Percentiles rank a stretch among this genome's conserved stretches.
These are phyloP conservation scores for Cystobasidiaceae sp. DNA, from an alignment of 1,284 basidiomycete genomes.

Conservation along the genomic window DNA sequence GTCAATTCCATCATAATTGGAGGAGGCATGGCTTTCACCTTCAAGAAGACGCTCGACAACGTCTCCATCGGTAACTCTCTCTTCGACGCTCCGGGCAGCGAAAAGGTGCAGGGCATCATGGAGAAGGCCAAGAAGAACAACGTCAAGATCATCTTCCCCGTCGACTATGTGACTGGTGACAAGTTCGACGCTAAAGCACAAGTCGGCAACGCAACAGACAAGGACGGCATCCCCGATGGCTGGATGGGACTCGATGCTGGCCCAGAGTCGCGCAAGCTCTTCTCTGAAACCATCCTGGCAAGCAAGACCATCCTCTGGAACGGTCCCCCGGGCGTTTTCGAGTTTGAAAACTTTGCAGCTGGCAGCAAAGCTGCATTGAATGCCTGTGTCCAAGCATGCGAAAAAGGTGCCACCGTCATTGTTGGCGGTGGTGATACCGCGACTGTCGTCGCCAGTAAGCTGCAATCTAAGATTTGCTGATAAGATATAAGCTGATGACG, in stretches of 20 bases:
- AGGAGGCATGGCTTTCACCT: conserved; percentile 99
- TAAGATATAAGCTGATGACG: neutral
- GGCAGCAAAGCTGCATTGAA: conserved; percentile 83
- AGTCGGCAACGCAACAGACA: conserved; percentile 69
- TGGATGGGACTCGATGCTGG: conserved; percentile 89
- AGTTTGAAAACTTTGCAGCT: conserved; percentile 83
- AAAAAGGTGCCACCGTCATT: conserved; percentile 84
- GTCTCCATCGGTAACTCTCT: conserved; percentile 88
- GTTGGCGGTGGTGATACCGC: conserved; percentile 86
- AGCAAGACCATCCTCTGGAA: conserved; percentile 99
- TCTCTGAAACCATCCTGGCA: conserved; percentile 71
- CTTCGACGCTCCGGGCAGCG: conserved; percentile 82
- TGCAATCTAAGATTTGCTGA: neutral
- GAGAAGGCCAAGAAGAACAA: conserved; percentile 91
- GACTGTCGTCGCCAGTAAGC: conserved; percentile 64
- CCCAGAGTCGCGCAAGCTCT: conserved; percentile 72
- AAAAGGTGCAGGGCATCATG: conserved; percentile 77
- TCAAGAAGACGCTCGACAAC: conserved; percentile 88
- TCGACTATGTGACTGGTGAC: conserved; percentile 90
- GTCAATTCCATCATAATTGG: conserved; percentile 95
- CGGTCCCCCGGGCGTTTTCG: conserved; percentile 95
- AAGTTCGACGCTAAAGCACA: conserved; percentile 91
- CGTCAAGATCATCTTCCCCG: conserved; percentile 91
- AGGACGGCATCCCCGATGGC: conserved; percentile 80
- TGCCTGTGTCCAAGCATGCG: conserved; percentile 79